Percentiles rank a stretch among this genome's conserved stretches.
Conservation (phyloP, 768 basidiomycete genomes). For the Postia placenta region DNA sequence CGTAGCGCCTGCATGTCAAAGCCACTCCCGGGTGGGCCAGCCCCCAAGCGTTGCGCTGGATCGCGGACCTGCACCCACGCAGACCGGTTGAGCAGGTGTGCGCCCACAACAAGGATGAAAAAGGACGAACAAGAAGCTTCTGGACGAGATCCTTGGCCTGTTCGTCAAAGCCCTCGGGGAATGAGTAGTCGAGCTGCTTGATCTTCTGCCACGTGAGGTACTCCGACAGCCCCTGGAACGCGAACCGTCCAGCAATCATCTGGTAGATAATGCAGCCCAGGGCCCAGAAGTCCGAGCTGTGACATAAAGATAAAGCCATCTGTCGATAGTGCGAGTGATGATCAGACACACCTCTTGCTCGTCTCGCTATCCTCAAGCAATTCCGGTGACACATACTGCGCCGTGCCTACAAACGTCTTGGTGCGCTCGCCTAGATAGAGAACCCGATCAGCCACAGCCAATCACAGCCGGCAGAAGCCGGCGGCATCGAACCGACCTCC, state of each 20-base stretch:
- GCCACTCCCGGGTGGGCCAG: conserved; percentile 33
- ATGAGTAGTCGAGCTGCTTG: conserved; percentile 78
- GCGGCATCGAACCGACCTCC: conserved; percentile 35
- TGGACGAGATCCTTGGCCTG: conserved; percentile 77
- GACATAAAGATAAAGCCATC: conserved; percentile 5
- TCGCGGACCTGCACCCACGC: conserved; percentile 45
- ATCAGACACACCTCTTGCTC: conserved; percentile 57
- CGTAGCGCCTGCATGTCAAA: conserved; percentile 44
- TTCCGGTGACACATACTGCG: conserved; percentile 87
- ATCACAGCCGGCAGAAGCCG: conserved; percentile 13
- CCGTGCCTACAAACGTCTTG: conserved; percentile 82
- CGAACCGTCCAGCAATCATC: conserved; percentile 86
- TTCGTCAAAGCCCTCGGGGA: conserved; percentile 81
- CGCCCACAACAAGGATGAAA: background rate
- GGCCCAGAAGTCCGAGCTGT: conserved; percentile 92
- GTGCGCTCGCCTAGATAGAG: conserved; percentile 47
- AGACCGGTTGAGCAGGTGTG: conserved; percentile 32
- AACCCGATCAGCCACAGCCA: conserved; percentile 1
- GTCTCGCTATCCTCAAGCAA: conserved; percentile 70
- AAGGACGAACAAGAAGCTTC: conserved; percentile 58
- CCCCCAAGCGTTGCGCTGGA: conserved; percentile 55
- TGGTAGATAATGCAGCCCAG: conserved; percentile 93
- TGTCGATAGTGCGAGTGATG: background rate
- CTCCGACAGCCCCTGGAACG: conserved; percentile 87
- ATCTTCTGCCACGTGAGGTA: conserved; percentile 96